Evolutionary conservation across 1,284 basidiomycete genomes (phyloP), one percentile per base, ranked within the genome.

Genomic region (Entoloma clypeatum): DNA sequence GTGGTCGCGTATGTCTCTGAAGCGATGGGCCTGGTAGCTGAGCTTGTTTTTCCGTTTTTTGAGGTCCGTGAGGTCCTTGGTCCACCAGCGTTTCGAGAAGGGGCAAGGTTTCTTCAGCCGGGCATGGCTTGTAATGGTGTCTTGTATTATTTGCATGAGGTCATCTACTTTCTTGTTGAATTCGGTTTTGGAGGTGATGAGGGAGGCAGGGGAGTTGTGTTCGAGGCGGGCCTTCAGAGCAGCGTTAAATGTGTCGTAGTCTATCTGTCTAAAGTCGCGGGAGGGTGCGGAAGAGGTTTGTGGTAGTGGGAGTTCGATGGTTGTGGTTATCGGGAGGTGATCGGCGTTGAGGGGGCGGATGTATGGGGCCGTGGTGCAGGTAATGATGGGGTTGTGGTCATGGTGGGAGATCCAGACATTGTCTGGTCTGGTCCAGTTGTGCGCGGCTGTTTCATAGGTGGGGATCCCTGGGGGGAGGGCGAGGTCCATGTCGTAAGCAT

Each of bases 241-340:
- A 4, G 6, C 2, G 6, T 32, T 41, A 26, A 45, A 41, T 0
- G 5, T 8, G 3, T 10, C 17, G 35, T 31, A 48, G 19, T 44
- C 14, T 0, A 23, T 35, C 2, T 19, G n/a, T 1, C 17, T 14
- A 26, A 47, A 43, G 33, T 47, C 19, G 7, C 7, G 24, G 1
- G 16, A 25, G 7, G 26, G 36, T 11, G 40, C 30, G 7, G 40
- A 17, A 25, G 36, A 23, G 7, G 24, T 7, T 6, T 26, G 22
- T 4, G 40, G 7, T 6, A 38, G 5, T 4, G 43, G 36, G 6
- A 43, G 35, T 19, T 43, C 23, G 14, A 38, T 9, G 7, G 9
- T 21, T 4, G 43, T 44, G n/a, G 36, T 30, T 7, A 44, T 36
- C 3, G 43, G 43, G 4, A 44, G 38, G 23, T 44, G 43, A 30